Base-by-base conservation (phyloP, 2,329 filamentous ascomycete species). In the Lasiodiplodia citricola region DNA sequence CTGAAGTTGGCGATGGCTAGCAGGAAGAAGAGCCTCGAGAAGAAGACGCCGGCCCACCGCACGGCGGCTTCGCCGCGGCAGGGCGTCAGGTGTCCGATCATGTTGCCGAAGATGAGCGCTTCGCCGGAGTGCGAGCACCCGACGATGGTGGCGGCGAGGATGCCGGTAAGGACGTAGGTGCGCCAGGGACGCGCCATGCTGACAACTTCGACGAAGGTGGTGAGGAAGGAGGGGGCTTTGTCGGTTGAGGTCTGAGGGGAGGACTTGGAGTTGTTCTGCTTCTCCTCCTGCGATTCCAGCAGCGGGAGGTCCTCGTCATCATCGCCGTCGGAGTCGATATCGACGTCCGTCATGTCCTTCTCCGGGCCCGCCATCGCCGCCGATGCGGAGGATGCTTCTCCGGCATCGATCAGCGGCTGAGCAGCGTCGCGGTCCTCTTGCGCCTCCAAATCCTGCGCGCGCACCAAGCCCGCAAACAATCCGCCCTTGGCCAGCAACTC, bases 401-500 rank as follows among this genome's bases (percentile, higher is more conserved):
- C 23, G 7, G 47, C 37, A 16, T 52, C 25, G 31, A 52, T 54
- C 5, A 64, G 28, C 10, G 52, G 28, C 47, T 38, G 10, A 7
- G 31, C 25, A n/a, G 60, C 14, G 3, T 28, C 47, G 10, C 52
- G 37, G 47, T 52, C 31, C 35, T 37, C 50, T 3, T 54, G 44
- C 25, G 52, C 38, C 60, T 64, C n/a, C 14, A 64, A 23, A n/a
- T 63, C 63, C 63, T 66, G 63, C 2, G 31, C 25, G 2, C 28
- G 13, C 2, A 66, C 64, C 35, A 66, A 4, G 2, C 31, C 80
- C 71, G 77, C 80, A 70, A 84, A 84, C 70, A 78, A 73, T 4
- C 81, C 81, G 56, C 74, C 77, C 69, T 73, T 74, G 13, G 72
- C 72, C 54, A 81, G 73, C 66, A 84, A 70, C 67, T 83, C 78